Base-by-base conservation (phyloP, 2,329 filamentous ascomycete genomes). In the Bipolaris victoriae region DNA sequence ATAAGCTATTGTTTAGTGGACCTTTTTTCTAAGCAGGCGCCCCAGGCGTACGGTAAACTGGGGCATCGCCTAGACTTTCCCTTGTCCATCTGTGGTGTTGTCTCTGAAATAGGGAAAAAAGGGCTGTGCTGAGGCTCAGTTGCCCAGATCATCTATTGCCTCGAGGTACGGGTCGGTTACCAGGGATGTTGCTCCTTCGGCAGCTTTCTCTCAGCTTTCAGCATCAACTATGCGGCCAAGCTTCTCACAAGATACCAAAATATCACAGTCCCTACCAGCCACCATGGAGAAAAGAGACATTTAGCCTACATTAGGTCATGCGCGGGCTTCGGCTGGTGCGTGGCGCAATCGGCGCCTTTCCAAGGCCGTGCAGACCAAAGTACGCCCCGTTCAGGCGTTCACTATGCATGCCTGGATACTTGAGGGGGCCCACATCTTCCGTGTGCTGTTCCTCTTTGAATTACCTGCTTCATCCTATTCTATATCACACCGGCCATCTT, bases 231-330 rank as follows among this genome's bases (percentile, higher is more conserved):
- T 43, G 47, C 47, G 51, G 35, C 43, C 40, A 69, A 64, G 65
- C 63, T 60, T 66, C 59, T 63, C 46, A 58, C 58, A 49, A 53
- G 48, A 52, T 31, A 62, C 62, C 55, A 61, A 63, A 56, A 57
- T 60, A 61, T 56, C 45, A 56, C 35, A 54, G 43, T 43, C 44
- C 46, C 44, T 29, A 54, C 57, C 53, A 67, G 61, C 60, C 59
- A 51, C 59, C 43, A 39, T 45, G 54, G 22, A 18, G 48, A 33
- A 39, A 26, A 53, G 50, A 36, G 45, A 44, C 33, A 22, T 41
- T 55, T 63, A 63, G 40, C 40, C 60, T 57, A 43, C 31, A 43
- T 44, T 55, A 24, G 55, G 55, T 18, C 16, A 52, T 33, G 37
- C 48, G 31, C 29, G 11, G 22, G 29, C 26, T 41, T 49, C 43